Conservation (phyloP, 2,329 filamentous ascomycete genomes). For the Aspergillus pseudotamarii region DNA sequence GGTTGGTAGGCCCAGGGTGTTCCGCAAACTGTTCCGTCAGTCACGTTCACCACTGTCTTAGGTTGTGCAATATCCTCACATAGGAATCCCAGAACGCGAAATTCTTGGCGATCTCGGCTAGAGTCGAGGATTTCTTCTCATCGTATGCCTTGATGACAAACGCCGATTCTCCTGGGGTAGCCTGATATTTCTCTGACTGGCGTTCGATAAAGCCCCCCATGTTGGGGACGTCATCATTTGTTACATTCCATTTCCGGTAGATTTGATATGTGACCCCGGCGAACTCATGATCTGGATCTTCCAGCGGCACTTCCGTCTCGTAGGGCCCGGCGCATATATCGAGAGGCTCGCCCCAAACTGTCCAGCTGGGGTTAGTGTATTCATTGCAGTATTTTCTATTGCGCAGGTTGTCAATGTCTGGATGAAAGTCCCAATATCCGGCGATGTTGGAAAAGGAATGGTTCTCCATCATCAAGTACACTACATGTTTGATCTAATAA, state of each 20-base stretch:
- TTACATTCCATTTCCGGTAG: constrained; percentile 41
- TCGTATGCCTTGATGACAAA: constrained; percentile 44
- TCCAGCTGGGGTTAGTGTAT: constrained; percentile 44
- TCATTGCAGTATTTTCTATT: constrained; percentile 40
- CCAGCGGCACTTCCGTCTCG: constrained; percentile 39
- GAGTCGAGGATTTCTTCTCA: constrained; percentile 37
- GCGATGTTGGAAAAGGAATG: constrained; percentile 46
- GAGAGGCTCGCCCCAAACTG: constrained; percentile 39
- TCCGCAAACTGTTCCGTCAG: constrained; percentile 33
- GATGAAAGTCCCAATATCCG: constrained; percentile 42
- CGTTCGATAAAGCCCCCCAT: constrained; percentile 46
- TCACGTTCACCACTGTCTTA: background rate
- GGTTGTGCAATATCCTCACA: constrained; percentile 19
- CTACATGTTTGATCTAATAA: constrained; percentile 36
- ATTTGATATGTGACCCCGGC: constrained; percentile 39
- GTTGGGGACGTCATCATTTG: constrained; percentile 37
- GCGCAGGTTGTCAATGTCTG: constrained; percentile 40
- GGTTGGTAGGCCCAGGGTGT: constrained; percentile 45
- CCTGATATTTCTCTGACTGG: constrained; percentile 40
- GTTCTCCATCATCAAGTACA: constrained; percentile 44
- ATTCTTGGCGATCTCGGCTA: constrained; percentile 40
- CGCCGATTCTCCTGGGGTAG: constrained; percentile 37
- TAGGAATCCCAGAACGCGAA: constrained; percentile 44
- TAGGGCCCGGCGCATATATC: constrained; percentile 40
- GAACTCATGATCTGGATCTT: constrained; percentile 40